A percentile compares a stretch with the other conserved stretches of the same genome.
Evolutionary conservation across 345 rosid genomes (phyloP).

Genomic region (Mercurialis annua): DNA sequence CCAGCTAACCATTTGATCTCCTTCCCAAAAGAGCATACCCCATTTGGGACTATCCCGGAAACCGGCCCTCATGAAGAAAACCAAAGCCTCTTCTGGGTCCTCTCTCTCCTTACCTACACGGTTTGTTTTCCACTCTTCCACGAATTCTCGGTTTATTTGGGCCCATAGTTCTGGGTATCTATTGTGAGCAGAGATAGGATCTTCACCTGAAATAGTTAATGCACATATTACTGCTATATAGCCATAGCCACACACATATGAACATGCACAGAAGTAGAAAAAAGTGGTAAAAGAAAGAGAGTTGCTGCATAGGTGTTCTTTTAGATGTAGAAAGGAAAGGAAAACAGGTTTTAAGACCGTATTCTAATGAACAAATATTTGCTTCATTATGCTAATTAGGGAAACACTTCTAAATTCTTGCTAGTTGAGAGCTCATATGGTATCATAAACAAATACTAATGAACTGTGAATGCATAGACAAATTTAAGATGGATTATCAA

Average conservation of each 20-base stretch:
- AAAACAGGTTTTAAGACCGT: not conserved
- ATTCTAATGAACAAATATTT: not conserved
- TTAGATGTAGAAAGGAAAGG: not conserved
- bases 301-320: not conserved
- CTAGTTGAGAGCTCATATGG: not conserved
- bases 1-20: slow-evolving; percentile 86
- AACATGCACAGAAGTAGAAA: not conserved
- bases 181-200: slow-evolving; percentile 64
- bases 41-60: slow-evolving; percentile 67
- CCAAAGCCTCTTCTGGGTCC: slow-evolving; percentile 43
- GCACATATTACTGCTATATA: not conserved
- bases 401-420: not conserved
- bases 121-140: slow-evolving; percentile 54
- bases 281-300: not conserved
- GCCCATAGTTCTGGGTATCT: slow-evolving; percentile 82
- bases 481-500: not conserved
- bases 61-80: slow-evolving; percentile 75
- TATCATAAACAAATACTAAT: too few relatives aligned
- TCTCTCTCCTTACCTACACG: slow-evolving; percentile 29
- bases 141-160: slow-evolving; percentile 59
- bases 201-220: slow-evolving; percentile 48
- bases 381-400: not conserved
- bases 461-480: too few relatives aligned
- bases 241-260: not conserved
- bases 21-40: slow-evolving; percentile 83